These are phyloP conservation scores for Boletellus sp. DNA, from an alignment of 1,284 basidiomycete genomes.

Conservation along the genomic window DNA sequence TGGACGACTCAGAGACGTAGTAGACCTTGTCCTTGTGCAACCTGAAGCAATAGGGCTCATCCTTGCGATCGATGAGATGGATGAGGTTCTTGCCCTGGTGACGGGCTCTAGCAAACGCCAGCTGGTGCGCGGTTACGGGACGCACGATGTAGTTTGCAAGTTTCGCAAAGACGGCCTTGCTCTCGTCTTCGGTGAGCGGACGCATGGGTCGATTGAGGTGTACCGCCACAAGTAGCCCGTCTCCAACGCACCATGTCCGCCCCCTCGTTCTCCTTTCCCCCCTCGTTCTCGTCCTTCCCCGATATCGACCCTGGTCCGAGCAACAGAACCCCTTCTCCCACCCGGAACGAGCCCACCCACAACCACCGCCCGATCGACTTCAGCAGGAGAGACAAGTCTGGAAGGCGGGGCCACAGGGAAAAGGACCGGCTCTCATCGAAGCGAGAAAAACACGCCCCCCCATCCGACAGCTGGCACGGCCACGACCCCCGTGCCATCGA, in stretches of 20 bases:
- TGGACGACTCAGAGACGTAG: slow-evolving; percentile 91
- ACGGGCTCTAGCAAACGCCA: neutral
- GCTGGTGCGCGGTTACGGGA: slow-evolving; percentile 7
- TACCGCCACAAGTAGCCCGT: slow-evolving; percentile 10
- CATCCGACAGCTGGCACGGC: slow-evolving; percentile 17
- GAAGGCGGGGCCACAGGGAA: slow-evolving; percentile 25
- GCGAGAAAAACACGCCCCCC: slow-evolving; percentile 26
- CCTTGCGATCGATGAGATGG: slow-evolving; percentile 80
- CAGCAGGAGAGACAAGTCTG: slow-evolving; percentile 22
- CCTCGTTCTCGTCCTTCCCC: slow-evolving; percentile 66
- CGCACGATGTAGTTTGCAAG: slow-evolving; percentile 87
- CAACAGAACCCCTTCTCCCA: slow-evolving; percentile 17
- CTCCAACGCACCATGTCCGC: slow-evolving; percentile 39
- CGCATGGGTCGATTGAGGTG: slow-evolving; percentile 50
- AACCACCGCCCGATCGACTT: slow-evolving; percentile 10
- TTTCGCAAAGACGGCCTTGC: slow-evolving; percentile 84
- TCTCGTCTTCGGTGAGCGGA: slow-evolving; percentile 83
- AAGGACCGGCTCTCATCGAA: slow-evolving; percentile 26
- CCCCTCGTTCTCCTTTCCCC: slow-evolving; percentile 56
- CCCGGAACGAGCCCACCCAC: slow-evolving; percentile 12
- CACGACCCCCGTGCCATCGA: slow-evolving; percentile 13
- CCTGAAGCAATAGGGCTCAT: slow-evolving; percentile 89
- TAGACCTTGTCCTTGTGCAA: slow-evolving; percentile 89
- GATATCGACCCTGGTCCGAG: slow-evolving; percentile 43
- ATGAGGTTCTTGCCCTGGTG: slow-evolving; percentile 84